phyloP scores from a whole-genome alignment of 2,329 filamentous ascomycete species.

The Microsporum audouinii region DNA sequence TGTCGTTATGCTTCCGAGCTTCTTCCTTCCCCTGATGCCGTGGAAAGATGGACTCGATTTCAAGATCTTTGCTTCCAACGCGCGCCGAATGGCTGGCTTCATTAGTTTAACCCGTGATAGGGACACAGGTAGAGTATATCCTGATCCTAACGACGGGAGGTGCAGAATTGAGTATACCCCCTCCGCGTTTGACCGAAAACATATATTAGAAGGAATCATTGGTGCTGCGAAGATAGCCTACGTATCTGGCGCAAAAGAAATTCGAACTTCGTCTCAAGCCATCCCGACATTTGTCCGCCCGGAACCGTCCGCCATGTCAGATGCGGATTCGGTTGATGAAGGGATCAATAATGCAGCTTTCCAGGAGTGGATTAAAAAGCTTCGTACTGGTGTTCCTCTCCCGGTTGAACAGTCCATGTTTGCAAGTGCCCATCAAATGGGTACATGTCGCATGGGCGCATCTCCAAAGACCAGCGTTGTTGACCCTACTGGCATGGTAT shows the following conservation, averaged over 20 bases:
- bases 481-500: constrained; percentile 36
- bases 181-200: constrained; percentile 58
- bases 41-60: constrained; percentile 59
- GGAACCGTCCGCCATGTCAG: constrained; percentile 9
- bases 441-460: constrained; percentile 39
- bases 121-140: constrained; percentile 61
- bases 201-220: constrained; percentile 60
- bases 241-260: constrained; percentile 67
- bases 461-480: constrained; percentile 34
- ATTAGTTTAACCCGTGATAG: constrained; percentile 66
- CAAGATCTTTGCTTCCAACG: constrained; percentile 59
- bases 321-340: constrained; percentile 19
- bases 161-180: constrained; percentile 58
- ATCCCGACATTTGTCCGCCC: constrained; percentile 52
- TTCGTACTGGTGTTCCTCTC: constrained; percentile 38
- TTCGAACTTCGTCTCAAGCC: constrained; percentile 54
- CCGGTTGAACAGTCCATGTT: constrained; percentile 35
- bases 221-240: constrained; percentile 67
- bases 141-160: constrained; percentile 55
- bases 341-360: constrained; percentile 46
- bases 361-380: constrained; percentile 42
- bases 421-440: constrained; percentile 43
- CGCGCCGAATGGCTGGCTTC: constrained; percentile 58
- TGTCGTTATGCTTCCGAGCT: constrained; percentile 60
- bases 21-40: constrained; percentile 50